Conservation (phyloP, 2,329 filamentous ascomycete species). For the Aspergillus unguis region DNA sequence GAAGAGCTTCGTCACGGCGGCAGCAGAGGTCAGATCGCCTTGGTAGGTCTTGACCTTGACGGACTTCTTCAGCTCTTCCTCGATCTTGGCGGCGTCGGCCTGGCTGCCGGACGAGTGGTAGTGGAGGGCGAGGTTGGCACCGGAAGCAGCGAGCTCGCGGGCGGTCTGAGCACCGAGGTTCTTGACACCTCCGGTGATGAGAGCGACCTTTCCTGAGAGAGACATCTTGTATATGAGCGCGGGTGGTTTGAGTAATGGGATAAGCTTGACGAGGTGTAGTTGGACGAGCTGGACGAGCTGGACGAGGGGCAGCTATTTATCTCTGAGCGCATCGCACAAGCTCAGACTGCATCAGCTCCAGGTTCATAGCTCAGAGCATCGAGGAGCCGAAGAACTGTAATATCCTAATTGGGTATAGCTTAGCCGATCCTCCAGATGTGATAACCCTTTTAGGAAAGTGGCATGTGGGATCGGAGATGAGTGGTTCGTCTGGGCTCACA, state of each 20-base stretch:
- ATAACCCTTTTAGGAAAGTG: constrained; percentile 5
- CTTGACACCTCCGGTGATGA: constrained; percentile 44
- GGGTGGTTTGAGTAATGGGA: background rate
- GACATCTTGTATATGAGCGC: constrained; percentile 23
- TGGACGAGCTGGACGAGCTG: background rate
- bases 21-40: constrained; percentile 43
- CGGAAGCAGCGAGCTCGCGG: constrained; percentile 33
- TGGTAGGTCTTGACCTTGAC: constrained; percentile 42
- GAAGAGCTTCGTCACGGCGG: constrained; percentile 43
- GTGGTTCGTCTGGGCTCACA: background rate
- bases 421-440: background rate
- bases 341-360: background rate
- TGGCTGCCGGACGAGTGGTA: constrained; percentile 44
- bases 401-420: constrained; percentile 16
- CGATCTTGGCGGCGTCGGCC: constrained; percentile 35
- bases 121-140: constrained; percentile 40
- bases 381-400: constrained; percentile 12
- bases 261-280: background rate
- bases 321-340: background rate
- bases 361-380: background rate
- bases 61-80: constrained; percentile 33
- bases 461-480: background rate
- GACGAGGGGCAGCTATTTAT: background rate
- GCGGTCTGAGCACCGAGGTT: constrained; percentile 44
- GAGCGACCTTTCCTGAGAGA: constrained; percentile 40